These are phyloP conservation scores for Solanum gandarillasii DNA, from an alignment of 257 asterid genomes.

Conservation along the genomic window DNA sequence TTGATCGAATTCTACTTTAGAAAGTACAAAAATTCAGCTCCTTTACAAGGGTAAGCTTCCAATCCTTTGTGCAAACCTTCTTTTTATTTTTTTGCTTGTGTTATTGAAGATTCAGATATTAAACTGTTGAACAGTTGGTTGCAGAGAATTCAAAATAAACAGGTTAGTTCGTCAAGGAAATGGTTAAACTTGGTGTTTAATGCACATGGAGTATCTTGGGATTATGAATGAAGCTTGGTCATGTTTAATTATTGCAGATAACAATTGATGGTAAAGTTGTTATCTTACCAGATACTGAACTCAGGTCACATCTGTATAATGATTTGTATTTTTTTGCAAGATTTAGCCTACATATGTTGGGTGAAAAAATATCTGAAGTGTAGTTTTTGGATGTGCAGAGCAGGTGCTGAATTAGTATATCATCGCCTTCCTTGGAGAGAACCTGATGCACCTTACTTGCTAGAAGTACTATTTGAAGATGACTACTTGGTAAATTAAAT, in stretches of 20 bases:
- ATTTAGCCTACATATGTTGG: neutral
- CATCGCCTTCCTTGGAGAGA: conserved; percentile 94
- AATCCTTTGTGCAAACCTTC: neutral
- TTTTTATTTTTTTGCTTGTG: neutral
- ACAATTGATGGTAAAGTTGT: conserved; percentile 49
- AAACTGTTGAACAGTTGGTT: conserved; percentile 69
- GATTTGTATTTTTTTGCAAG: neutral
- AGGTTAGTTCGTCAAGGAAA: conserved; percentile 15
- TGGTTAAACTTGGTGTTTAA: neutral
- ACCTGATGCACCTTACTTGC: conserved; percentile 75
- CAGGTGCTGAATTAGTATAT: conserved; percentile 51
- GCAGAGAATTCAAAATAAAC: conserved; percentile 75
- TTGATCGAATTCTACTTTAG: conserved; percentile 61
- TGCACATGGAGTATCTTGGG: neutral
- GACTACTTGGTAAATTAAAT: conserved; percentile 48
- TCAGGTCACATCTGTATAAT: conserved; percentile 41
- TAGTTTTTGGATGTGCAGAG: conserved; percentile 26
- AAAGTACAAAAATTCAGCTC: conserved; percentile 75
- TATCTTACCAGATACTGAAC: conserved; percentile 38
- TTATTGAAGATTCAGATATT: neutral
- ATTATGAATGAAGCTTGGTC: neutral
- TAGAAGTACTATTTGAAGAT: conserved; percentile 66
- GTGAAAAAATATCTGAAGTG: neutral
- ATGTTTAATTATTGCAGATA: conserved; percentile 38
- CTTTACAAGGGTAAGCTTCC: conserved; percentile 50